Conservation (phyloP, 352 stramenopile genomes). For the Pythium dissimile region DNA sequence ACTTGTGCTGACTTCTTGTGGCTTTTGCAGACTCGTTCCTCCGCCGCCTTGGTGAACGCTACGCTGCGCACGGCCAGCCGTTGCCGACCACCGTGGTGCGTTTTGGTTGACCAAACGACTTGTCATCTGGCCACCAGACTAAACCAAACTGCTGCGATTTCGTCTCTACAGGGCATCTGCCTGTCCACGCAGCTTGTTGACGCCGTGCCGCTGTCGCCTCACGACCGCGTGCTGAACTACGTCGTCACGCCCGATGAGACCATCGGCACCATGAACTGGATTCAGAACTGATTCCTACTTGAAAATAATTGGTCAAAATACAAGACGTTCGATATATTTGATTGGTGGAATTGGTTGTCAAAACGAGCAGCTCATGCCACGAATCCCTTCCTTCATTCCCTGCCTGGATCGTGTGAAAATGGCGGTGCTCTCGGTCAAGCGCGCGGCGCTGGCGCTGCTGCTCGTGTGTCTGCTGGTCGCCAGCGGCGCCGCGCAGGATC, state of each 20-base stretch:
- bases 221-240: constrained; percentile 66
- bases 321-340: too few relatives aligned
- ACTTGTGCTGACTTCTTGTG: not conserved
- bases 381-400: not conserved
- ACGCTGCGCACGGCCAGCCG: constrained; percentile 28
- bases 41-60: constrained; percentile 49
- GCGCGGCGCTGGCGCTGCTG: constrained; percentile 29
- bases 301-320: not conserved
- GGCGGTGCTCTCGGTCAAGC: constrained; percentile 14
- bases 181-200: constrained; percentile 56
- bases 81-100: constrained; percentile 60
- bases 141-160: not conserved
- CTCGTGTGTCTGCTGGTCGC: constrained; percentile 40
- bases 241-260: constrained; percentile 62
- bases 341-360: constrained; percentile 5
- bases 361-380: not conserved
- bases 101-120: constrained; percentile 5
- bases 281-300: not conserved
- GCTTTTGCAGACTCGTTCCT: constrained; percentile 61
- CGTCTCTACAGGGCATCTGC: constrained; percentile 50
- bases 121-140: too few relatives aligned
- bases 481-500: constrained; percentile 41
- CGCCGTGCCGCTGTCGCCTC: constrained; percentile 52
- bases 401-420: constrained; percentile 2
- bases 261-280: constrained; percentile 23